phyloP scores from a whole-genome alignment of 352 stramenopile species.

The Globisporangium spinosum region DNA sequence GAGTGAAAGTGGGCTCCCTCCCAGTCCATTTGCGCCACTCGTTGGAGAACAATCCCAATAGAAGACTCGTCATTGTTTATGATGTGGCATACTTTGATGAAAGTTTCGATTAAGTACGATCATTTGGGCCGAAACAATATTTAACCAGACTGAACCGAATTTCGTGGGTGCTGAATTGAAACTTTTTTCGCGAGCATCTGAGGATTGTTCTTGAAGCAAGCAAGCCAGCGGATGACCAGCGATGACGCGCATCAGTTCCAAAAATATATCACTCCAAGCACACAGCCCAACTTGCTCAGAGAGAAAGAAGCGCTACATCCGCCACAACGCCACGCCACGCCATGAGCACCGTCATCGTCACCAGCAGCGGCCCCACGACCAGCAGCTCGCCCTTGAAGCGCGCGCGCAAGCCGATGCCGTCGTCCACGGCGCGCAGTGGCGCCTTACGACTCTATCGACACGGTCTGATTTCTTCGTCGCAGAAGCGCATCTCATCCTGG shows the following conservation, averaged over 20 bases:
- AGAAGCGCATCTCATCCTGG: slow-evolving; percentile 8
- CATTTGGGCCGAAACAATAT: background rate
- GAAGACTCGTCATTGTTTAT: background rate
- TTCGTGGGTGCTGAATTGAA: background rate
- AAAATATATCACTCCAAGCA: background rate
- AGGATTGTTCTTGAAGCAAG: background rate
- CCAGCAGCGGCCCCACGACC: background rate
- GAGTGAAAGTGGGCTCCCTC: background rate
- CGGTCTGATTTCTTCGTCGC: slow-evolving; percentile 2
- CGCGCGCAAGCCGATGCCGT: background rate
- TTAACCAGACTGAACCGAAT: background rate
- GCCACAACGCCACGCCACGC: background rate
- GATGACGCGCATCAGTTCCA: slow-evolving; percentile 1
- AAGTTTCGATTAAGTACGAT: background rate
- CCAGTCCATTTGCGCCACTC: slow-evolving; percentile 5
- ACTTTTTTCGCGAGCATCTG: background rate
- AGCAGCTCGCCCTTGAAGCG: slow-evolving; percentile 3
- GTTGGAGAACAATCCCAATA: background rate
- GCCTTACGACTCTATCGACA: background rate
- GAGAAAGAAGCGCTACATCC: background rate
- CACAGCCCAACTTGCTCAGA: background rate
- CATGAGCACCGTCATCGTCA: slow-evolving; percentile 1
- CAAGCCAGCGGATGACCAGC: background rate
- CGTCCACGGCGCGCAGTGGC: background rate
- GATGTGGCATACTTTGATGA: background rate